These are phyloP conservation scores for Boletellus emodensis DNA, from an alignment of 768 basidiomycete genomes.

Conservation along the genomic window DNA sequence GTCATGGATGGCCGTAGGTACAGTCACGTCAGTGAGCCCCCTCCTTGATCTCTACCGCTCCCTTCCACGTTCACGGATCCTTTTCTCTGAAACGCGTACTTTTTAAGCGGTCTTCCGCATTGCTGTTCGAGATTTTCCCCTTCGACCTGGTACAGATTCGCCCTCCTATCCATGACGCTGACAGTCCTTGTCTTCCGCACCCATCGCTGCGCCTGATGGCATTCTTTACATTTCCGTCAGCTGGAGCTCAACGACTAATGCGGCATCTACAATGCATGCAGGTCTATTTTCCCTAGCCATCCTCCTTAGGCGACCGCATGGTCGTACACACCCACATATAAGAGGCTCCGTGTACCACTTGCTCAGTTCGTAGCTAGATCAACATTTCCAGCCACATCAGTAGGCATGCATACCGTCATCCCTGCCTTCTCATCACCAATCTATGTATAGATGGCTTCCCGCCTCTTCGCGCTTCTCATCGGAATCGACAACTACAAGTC, in stretches of 20 bases:
- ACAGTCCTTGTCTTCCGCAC: not conserved
- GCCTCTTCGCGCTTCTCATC: constrained; percentile 62
- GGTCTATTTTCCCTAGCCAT: not conserved
- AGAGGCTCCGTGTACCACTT: constrained; percentile 1
- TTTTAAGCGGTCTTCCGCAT: not conserved
- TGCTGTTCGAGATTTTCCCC: not conserved
- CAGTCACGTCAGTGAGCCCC: not conserved
- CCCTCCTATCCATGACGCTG: not conserved
- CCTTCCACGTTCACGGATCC: constrained; percentile 1
- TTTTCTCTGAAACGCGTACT: not conserved
- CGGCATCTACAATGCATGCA: constrained; percentile 2
- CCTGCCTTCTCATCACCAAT: constrained; percentile 5
- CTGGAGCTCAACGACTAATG: constrained; percentile 3
- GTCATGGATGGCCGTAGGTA: not conserved
- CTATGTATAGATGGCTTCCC: constrained; percentile 36
- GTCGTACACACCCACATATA: constrained; percentile 18
- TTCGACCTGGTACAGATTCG: constrained; percentile 5
- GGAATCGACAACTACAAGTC: constrained; percentile 71
- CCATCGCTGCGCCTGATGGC: constrained; percentile 10
- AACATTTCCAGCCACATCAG: constrained; percentile 1
- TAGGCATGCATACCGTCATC: constrained; percentile 9
- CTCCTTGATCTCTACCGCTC: not conserved
- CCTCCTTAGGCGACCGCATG: constrained; percentile 2
- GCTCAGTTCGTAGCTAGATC: constrained; percentile 8
- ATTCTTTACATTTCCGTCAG: constrained; percentile 20